Evolutionary conservation across 768 basidiomycete species (phyloP), one percentile per base, ranked within the genome.

Genomic region (Mycena epipterygia): DNA sequence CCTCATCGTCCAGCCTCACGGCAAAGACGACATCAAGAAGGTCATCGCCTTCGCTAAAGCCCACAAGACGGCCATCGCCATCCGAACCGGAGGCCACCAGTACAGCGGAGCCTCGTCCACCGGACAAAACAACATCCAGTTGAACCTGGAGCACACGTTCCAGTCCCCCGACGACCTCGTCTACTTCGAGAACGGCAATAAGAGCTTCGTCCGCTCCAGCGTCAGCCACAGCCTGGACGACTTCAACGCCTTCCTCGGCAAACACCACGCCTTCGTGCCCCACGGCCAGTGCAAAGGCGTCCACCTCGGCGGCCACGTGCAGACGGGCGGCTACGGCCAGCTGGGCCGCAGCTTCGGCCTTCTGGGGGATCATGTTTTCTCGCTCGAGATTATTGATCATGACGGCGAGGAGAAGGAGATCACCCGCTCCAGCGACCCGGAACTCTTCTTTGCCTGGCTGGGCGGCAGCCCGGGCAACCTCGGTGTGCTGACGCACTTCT

Each of bases 391-490:
- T 27, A 65, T 70, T 33, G 68, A 70, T 30, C 39, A 57, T 19
- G 48, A 59, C 30, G 68, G 68, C n/a, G 5, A 60, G 16, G 63
- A 64, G 62, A 23, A 51, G 53, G 63, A 70, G 68, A 70, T 70
- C 37, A 64, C 68, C 23, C 62, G 63, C 29, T 11, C 25, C 17
- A 35, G 29, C n/a, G 68, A 70, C 55, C 68, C 68, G 23, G 68
- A 69, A 9, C 61, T 69, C 37, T 69, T 69, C 61, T 69, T 55
- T 29, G 68, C 68, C 23, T 70, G 68, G 68, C 68, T 70, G 16
- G 68, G 68, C 30, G 68, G 68, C 39, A 70, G 68, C 63, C 68
- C 68, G 37, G 68, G 68, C 39, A 70, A 70, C 63, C 57, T 70
- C 46, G 68, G 68, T 3, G 68, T 70, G 33, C 33, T 70, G 29